Evolutionary conservation across 331 rosid genomes (phyloP).

Genomic region (Stylosanthes scabra): DNA sequence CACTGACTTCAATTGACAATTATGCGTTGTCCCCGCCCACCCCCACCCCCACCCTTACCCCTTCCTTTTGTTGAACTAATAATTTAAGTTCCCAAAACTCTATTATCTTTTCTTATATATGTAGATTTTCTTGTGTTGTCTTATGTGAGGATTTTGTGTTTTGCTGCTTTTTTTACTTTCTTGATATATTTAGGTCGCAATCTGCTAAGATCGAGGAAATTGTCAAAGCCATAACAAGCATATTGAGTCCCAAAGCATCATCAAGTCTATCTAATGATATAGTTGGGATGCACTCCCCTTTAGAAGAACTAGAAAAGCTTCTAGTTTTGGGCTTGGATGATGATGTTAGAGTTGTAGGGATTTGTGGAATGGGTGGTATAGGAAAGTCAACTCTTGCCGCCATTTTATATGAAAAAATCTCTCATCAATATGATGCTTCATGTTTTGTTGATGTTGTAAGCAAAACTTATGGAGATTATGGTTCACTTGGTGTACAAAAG

Average conservation of each 20-base stretch:
- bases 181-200: slow-evolving; percentile 1
- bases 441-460: slow-evolving; percentile 27
- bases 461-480: neutral
- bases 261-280: neutral
- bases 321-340: neutral
- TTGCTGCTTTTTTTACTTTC: neutral
- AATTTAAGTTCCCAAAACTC: neutral
- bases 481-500: slow-evolving; percentile 2
- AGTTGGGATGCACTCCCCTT: slow-evolving; percentile 16
- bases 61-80: too few relatives aligned
- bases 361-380: slow-evolving; percentile 41
- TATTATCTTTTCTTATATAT: too few relatives aligned
- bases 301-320: neutral
- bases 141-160: neutral
- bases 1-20: neutral
- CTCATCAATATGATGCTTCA: slow-evolving; percentile 12
- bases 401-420: slow-evolving; percentile 16
- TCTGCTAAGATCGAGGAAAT: slow-evolving; percentile 11
- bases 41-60: too few relatives aligned
- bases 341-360: slow-evolving; percentile 32
- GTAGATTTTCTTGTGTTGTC: too few relatives aligned
- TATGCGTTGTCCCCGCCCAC: too few relatives aligned
- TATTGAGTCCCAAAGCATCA: neutral
- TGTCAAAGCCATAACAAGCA: neutral
- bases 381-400: slow-evolving; percentile 30